phyloP scores from a whole-genome alignment of 805 yeast species.

The Saccharomyces eubayanus region DNA sequence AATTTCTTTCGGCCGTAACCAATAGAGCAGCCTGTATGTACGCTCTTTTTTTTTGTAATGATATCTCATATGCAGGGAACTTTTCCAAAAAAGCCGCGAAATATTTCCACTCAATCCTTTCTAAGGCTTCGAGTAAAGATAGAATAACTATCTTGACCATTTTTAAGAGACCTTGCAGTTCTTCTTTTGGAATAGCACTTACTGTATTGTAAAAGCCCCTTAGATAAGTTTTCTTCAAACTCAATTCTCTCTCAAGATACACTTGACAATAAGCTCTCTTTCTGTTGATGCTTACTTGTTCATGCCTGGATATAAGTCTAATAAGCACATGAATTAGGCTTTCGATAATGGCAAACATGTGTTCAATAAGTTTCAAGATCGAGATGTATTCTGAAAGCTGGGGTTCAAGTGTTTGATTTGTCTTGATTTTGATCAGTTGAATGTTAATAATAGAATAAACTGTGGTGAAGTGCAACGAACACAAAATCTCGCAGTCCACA shows the following conservation, averaged over 20 bases:
- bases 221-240: not conserved
- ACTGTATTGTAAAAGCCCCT: not conserved
- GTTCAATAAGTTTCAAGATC: slow-evolving; percentile 1
- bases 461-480: not conserved
- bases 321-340: slow-evolving; percentile 1
- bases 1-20: slow-evolving; percentile 11
- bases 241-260: not conserved
- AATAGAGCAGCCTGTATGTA: slow-evolving; percentile 15
- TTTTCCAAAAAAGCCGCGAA: not conserved
- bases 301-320: not conserved
- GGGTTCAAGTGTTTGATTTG: not conserved
- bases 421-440: not conserved
- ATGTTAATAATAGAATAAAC: not conserved
- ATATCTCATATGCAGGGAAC: not conserved
- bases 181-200: not conserved
- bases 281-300: not conserved
- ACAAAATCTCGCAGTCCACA: not conserved
- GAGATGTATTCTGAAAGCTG: not conserved
- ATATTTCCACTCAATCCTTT: not conserved
- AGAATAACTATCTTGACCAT: not conserved
- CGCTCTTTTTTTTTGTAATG: slow-evolving; percentile 6
- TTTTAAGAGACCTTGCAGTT: not conserved
- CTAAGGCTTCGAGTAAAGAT: not conserved
- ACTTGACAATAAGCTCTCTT: not conserved
- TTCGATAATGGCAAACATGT: slow-evolving; percentile 1